Evolutionary conservation across 768 basidiomycete species (phyloP).

Genomic region (Kockovaella imperatae): DNA sequence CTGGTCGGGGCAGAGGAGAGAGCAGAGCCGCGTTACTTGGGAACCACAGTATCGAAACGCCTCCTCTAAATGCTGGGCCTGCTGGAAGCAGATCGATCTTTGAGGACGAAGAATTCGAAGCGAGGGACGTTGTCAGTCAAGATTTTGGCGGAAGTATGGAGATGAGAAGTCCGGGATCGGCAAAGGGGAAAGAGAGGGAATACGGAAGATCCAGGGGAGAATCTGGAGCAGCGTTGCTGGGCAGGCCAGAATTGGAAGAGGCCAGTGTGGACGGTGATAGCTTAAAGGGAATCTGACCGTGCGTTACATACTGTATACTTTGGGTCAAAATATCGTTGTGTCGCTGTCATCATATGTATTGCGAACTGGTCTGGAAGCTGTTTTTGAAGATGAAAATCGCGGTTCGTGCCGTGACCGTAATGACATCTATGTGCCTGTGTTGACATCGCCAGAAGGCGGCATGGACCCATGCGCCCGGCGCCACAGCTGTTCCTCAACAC

Average conservation of each 20-base stretch:
- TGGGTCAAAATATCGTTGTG: too few species aligned
- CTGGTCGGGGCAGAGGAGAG: background rate
- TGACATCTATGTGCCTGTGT: too few species aligned
- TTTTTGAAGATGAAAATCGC: too few species aligned
- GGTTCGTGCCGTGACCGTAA: too few species aligned
- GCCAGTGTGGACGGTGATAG: background rate
- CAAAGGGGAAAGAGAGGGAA: constrained; percentile 1
- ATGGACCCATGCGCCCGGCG: too few species aligned
- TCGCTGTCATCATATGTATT: too few species aligned
- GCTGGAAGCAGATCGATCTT: too few species aligned
- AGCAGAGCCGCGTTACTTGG: background rate
- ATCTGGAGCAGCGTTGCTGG: background rate
- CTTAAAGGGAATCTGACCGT: background rate
- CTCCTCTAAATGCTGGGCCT: too few species aligned
- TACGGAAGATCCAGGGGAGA: constrained; percentile 2
- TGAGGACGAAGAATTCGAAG: background rate
- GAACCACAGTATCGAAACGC: too few species aligned
- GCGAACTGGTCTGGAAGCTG: too few species aligned
- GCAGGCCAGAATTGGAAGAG: background rate
- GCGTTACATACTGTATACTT: background rate
- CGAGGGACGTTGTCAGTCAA: background rate
- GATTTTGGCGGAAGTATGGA: background rate
- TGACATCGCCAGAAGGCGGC: too few species aligned
- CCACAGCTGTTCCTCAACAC: constrained; percentile 13
- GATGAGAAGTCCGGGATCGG: background rate